These are phyloP conservation scores for Auriscalpium microsporum DNA, from an alignment of 768 basidiomycete species.

Conservation along the genomic window DNA sequence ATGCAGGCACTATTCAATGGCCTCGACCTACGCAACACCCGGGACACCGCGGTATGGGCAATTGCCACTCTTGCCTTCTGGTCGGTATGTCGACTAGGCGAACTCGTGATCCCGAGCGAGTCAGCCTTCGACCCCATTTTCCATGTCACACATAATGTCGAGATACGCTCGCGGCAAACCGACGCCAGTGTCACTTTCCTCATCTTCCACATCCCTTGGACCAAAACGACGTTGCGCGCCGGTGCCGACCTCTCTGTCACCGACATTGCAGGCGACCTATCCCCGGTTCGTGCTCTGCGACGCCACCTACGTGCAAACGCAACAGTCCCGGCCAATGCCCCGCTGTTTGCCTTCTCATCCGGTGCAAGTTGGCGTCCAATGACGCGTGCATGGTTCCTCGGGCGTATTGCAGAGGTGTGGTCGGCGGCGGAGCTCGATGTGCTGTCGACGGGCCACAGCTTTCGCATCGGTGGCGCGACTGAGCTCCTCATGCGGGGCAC, in stretches of 20 bases:
- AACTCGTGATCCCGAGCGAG: not conserved
- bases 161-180: not conserved
- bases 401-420: slow-evolving; percentile 11
- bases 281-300: not conserved
- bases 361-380: not conserved
- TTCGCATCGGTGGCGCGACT: slow-evolving; percentile 20
- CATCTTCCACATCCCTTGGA: not conserved
- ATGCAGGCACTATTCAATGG: not conserved
- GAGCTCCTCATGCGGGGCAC: slow-evolving; percentile 14
- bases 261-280: not conserved
- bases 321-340: not conserved
- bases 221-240: not conserved
- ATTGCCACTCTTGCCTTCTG: not conserved
- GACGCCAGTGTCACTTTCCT: not conserved
- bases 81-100: not conserved
- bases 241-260: not conserved
- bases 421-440: not conserved
- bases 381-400: slow-evolving; percentile 5
- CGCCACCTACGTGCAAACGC: not conserved
- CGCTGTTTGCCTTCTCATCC: not conserved
- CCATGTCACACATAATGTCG: not conserved
- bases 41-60: not conserved
- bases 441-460: slow-evolving; percentile 11
- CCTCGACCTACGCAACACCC: not conserved
- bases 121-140: not conserved